Base-by-base conservation (phyloP, 2,329 filamentous ascomycete genomes). In the Aspergillus viridinutans region DNA sequence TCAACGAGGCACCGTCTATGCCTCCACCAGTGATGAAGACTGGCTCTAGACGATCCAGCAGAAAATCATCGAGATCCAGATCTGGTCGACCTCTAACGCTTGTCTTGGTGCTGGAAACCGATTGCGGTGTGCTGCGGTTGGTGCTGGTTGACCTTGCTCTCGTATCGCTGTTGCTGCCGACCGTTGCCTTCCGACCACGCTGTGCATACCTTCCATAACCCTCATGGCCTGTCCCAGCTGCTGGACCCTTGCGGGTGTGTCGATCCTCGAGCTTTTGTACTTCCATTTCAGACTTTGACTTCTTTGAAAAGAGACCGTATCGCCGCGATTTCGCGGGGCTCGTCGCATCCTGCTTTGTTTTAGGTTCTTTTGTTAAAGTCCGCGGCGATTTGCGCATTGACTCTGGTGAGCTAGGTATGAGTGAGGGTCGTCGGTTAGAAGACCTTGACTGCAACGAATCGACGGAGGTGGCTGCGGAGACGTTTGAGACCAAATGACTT, bases 171-270 rank as follows among this genome's bases (percentile, higher is more conserved):
- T 64, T 74, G 61, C 71, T 77, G 55, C 74, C 70, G 50, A 72
- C 64, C 53, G 77, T 80, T 52, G 70, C 53, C 58, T 75, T 78
- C 53, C 78, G 72, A 48, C 77, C 78, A 45, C 78, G 71, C 55
- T 74, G 72, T 4, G 71, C 70, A 64, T 80, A 78, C 62, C 72
- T 80, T 12, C 78, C 78, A 62, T 82, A 82, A 28, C 77, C 78
- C 76, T 97, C 93, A 67, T 97, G 92, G 0, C 93, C 93, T 40
- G 93, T 97, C n/a, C 93, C 93, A 43, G 93, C 93, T 17, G 83
- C 85, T 23, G 93, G 93, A 0, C 93, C 92, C 72, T 91, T 93
- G 28, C 89, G 83, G 25, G 78, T 59, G 7, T 78, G 69, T 82
- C 85, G 40, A 81, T 80, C 68, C 82, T 86, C 82, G 0, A 71